These are phyloP conservation scores for Haplographium delicatum DNA, from an alignment of 495 filamentous ascomycete species.

Conservation along the genomic window DNA sequence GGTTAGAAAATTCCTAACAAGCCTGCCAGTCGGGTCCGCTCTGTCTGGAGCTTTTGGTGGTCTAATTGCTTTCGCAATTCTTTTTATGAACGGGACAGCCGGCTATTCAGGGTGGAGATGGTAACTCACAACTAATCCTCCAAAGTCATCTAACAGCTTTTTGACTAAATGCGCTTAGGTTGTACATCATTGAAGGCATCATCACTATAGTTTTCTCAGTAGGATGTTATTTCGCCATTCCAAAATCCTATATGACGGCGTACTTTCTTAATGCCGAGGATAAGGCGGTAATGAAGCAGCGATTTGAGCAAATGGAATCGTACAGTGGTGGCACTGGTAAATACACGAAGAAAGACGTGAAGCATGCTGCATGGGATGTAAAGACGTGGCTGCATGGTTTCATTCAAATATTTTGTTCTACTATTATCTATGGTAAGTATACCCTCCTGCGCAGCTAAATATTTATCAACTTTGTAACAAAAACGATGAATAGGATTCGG, in stretches of 20 bases:
- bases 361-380: neutral
- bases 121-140: neutral
- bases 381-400: neutral
- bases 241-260: neutral
- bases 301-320: neutral
- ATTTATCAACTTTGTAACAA: neutral
- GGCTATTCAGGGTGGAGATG: neutral
- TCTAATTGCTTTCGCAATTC: neutral
- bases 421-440: conserved; percentile 1
- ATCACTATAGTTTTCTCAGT: neutral
- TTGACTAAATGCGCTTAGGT: no score
- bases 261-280: conserved; percentile 2
- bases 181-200: conserved; percentile 4
- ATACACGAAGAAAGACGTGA: neutral
- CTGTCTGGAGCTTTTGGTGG: neutral
- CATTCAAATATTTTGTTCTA: neutral
- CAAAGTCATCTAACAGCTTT: no score
- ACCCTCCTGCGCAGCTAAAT: neutral
- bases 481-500: neutral
- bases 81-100: neutral
- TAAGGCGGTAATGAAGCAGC: conserved; percentile 1
- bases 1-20: neutral
- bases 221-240: neutral
- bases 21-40: neutral
- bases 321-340: conserved; percentile 1